These are phyloP conservation scores for Rugonectria rugulosa DNA, from an alignment of 2,329 filamentous ascomycete species.

Conservation along the genomic window DNA sequence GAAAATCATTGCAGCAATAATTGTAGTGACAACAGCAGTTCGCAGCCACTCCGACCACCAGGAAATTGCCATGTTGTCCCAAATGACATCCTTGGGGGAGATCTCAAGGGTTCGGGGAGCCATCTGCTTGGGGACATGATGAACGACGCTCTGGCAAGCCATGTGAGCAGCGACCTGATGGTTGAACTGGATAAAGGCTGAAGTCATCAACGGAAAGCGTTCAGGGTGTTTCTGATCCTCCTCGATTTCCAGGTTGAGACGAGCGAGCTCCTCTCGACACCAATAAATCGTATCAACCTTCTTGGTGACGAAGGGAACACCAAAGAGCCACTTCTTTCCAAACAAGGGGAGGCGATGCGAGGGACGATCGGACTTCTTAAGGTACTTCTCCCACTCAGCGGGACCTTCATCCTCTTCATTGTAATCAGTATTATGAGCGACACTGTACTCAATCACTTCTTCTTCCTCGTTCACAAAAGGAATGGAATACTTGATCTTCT, in stretches of 20 bases:
- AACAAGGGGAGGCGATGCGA: constrained; percentile 78
- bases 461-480: constrained; percentile 58
- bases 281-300: constrained; percentile 97
- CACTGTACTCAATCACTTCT: constrained; percentile 62
- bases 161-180: constrained; percentile 97
- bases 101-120: constrained; percentile 91
- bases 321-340: constrained; percentile 74
- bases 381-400: constrained; percentile 82
- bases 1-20: constrained; percentile 79
- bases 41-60: constrained; percentile 93
- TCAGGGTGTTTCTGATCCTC: constrained; percentile 86
- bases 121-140: constrained; percentile 95
- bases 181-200: constrained; percentile 98
- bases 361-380: constrained; percentile 82
- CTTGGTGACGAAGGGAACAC: constrained; percentile 79
- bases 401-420: constrained; percentile 65
- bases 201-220: constrained; percentile 90
- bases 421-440: constrained; percentile 68
- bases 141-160: constrained; percentile 91
- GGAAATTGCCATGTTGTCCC: constrained; percentile 95
- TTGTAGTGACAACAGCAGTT: constrained; percentile 67
- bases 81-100: constrained; percentile 88
- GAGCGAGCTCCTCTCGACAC: constrained; percentile 84
- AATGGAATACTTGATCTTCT: constrained; percentile 57
- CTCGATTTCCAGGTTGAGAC: constrained; percentile 91